Evolutionary conservation across 2,329 filamentous ascomycete species (phyloP).

Genomic region (Fusarium staphyleae): DNA sequence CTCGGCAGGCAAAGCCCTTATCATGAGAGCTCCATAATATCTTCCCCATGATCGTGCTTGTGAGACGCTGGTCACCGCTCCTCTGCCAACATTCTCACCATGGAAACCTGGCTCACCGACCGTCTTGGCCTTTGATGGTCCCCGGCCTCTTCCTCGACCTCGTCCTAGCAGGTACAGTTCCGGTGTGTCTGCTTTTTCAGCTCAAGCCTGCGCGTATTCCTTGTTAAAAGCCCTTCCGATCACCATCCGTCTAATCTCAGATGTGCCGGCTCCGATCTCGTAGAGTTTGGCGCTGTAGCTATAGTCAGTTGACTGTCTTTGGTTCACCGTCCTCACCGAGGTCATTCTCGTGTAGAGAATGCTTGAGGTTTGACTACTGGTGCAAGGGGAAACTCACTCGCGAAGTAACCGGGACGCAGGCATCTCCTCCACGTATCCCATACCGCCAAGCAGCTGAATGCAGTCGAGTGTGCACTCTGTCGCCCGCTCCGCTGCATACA

Average conservation of each 20-base stretch:
- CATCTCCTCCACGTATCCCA: constrained; percentile 96
- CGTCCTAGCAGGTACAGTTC: not conserved
- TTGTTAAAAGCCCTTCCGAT: constrained; percentile 93
- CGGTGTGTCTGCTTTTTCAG: not conserved
- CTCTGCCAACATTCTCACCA: not conserved
- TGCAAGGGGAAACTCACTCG: constrained; percentile 55
- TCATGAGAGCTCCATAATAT: constrained; percentile 7
- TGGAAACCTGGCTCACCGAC: not conserved
- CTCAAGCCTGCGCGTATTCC: constrained; percentile 65
- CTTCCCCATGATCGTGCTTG: not conserved
- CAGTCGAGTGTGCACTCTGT: constrained; percentile 87
- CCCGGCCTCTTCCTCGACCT: not conserved
- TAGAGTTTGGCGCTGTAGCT: constrained; percentile 73
- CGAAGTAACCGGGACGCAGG: constrained; percentile 84
- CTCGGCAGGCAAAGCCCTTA: not conserved
- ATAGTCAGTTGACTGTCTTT: constrained; percentile 40
- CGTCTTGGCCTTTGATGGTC: not conserved
- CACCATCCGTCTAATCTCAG: constrained; percentile 91
- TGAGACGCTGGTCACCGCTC: constrained; percentile 10
- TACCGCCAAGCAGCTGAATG: constrained; percentile 91
- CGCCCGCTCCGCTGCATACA: constrained; percentile 91
- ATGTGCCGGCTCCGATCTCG: constrained; percentile 96
- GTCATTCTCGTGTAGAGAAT: not conserved
- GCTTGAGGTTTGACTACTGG: no score
- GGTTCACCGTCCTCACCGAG: not conserved